Conservation (phyloP, 2,329 filamentous ascomycete genomes). For the Blastomyces parvus region DNA sequence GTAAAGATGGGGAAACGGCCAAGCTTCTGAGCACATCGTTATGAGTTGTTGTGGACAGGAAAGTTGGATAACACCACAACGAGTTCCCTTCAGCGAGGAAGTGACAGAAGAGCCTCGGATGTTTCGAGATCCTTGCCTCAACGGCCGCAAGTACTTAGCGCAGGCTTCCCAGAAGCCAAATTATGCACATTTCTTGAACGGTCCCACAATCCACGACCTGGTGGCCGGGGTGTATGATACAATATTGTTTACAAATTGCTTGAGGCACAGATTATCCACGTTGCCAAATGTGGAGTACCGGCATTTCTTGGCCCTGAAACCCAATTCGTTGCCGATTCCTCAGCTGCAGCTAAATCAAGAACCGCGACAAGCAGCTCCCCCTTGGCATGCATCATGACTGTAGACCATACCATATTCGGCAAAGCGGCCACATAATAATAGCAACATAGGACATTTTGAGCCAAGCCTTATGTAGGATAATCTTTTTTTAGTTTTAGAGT, state of each 20-base stretch:
- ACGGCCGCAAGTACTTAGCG: background rate
- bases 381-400: background rate
- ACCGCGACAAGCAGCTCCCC: background rate
- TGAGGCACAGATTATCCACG: background rate
- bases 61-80: background rate
- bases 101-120: background rate
- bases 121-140: background rate
- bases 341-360: background rate
- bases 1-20: background rate
- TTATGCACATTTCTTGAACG: background rate
- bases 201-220: background rate
- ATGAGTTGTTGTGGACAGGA: background rate
- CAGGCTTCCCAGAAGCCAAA: background rate
- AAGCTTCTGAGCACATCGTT: background rate
- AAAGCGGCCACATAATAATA: conserved; percentile 5
- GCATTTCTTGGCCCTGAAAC: background rate
- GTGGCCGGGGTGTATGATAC: background rate
- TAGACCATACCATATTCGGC: background rate
- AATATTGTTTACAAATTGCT: background rate
- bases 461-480: background rate
- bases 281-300: background rate
- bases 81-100: background rate
- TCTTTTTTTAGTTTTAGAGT: conserved; percentile 8
- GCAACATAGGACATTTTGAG: background rate
- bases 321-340: background rate